Conservation (phyloP, 2,329 filamentous ascomycete genomes). For the Colletotrichum destructivum region DNA sequence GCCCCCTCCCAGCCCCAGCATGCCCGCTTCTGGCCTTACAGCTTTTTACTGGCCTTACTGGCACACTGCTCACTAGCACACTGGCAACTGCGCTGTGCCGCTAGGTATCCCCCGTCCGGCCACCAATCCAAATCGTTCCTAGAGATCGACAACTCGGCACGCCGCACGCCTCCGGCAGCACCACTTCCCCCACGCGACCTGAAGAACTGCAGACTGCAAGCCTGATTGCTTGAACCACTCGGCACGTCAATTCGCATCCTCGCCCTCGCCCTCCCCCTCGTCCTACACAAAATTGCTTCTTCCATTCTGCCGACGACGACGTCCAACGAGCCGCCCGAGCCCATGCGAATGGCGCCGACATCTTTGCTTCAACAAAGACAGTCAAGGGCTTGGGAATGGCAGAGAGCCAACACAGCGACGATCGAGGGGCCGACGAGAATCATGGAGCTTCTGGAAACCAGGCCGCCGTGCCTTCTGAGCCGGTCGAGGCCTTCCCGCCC, state of each 20-base stretch:
- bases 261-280: neutral
- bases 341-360: conserved; percentile 36
- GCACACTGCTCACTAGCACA: too few species aligned
- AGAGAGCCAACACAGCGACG: conserved; percentile 20
- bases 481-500: conserved; percentile 33
- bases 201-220: conserved; percentile 40
- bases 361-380: conserved; percentile 19
- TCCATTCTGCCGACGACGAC: neutral
- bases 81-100: neutral
- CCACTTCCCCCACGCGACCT: conserved; percentile 16
- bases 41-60: too few species aligned
- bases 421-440: conserved; percentile 27
- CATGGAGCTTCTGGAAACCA: conserved; percentile 21
- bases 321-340: neutral
- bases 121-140: conserved; percentile 19
- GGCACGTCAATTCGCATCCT: conserved; percentile 15
- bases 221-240: conserved; percentile 24
- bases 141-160: conserved; percentile 7
- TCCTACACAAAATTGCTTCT: neutral
- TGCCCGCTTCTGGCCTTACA: neutral
- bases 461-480: conserved; percentile 16
- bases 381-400: conserved; percentile 40
- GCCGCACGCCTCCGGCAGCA: too few species aligned
- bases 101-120: conserved; percentile 16
- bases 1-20: too few species aligned